Evolutionary conservation across 2,329 filamentous ascomycete genomes (phyloP).

Genomic region (Verticillium zaregamsianum): DNA sequence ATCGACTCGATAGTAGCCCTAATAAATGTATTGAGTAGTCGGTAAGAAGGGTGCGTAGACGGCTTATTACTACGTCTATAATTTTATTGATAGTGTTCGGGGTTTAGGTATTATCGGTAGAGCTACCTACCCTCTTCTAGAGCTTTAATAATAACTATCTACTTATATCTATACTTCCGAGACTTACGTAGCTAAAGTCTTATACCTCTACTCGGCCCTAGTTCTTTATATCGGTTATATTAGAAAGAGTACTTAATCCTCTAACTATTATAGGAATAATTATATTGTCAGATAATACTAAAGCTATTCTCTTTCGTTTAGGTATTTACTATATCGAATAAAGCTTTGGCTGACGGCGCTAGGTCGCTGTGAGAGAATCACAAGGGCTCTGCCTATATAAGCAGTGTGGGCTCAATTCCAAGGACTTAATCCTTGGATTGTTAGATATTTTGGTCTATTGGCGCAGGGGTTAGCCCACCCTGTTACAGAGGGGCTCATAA

Average conservation of each 20-base stretch:
- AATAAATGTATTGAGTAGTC: conserved; percentile 5
- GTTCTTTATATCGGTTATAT: conserved; percentile 9
- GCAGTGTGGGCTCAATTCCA: too few species aligned
- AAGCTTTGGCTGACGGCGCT: neutral
- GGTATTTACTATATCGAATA: neutral
- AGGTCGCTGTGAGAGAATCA: too few species aligned
- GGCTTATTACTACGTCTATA: neutral
- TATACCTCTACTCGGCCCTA: neutral
- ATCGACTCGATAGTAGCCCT: conserved; percentile 8
- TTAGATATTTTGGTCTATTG: too few species aligned
- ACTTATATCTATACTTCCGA: conserved; percentile 10
- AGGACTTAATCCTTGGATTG: too few species aligned
- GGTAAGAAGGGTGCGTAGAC: conserved; percentile 8
- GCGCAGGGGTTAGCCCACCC: too few species aligned
- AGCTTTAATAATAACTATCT: conserved; percentile 9
- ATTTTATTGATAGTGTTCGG: conserved; percentile 7
- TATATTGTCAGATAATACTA: conserved; percentile 4
- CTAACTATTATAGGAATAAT: conserved; percentile 1
- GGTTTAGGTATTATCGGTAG: neutral
- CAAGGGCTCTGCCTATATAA: too few species aligned
- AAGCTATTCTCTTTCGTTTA: conserved; percentile 4
- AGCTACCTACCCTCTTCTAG: conserved; percentile 5
- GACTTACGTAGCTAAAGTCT: conserved; percentile 7
- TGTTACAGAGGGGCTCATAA: too few species aligned
- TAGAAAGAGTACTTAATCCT: conserved; percentile 5